Evolutionary conservation across 805 yeast genomes (phyloP).

Genomic region (Ogataea thermomethanolica): DNA sequence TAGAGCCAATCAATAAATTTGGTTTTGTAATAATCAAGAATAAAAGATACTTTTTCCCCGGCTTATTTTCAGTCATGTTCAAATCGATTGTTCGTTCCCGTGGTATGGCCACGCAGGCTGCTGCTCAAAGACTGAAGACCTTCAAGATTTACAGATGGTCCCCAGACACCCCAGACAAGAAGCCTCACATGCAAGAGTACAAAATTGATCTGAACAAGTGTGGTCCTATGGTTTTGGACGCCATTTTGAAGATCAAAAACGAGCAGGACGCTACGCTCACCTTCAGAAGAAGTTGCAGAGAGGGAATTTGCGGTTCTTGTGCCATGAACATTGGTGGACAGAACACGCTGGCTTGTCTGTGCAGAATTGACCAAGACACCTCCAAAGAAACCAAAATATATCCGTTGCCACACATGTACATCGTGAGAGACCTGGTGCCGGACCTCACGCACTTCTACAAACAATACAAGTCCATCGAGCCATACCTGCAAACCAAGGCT

Average conservation of each 20-base stretch:
- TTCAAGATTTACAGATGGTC: conserved; percentile 97
- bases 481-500: conserved; percentile 78
- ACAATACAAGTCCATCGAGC: conserved; percentile 97
- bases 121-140: conserved; percentile 62
- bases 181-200: conserved; percentile 83
- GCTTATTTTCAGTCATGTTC: conserved; percentile 3
- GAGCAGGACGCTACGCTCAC: conserved; percentile 96
- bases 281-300: conserved; percentile 97
- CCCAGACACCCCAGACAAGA: conserved; percentile 91
- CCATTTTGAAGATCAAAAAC: conserved; percentile 88
- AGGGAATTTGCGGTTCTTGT: conserved; percentile 99
- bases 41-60: conserved; percentile 2
- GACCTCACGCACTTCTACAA: conserved; percentile 97
- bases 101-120: conserved; percentile 51
- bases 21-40: conserved; percentile 8
- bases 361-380: conserved; percentile 83
- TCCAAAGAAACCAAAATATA: conserved; percentile 80
- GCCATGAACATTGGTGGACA: conserved; percentile 99
- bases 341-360: conserved; percentile 94
- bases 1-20: conserved; percentile 6
- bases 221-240: conserved; percentile 98
- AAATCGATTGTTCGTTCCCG: conserved; percentile 18
- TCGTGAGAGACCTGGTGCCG: conserved; percentile 95
- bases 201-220: conserved; percentile 83
- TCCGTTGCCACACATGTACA: conserved; percentile 97